Percentiles rank a stretch among this genome's conserved stretches.
phyloP scores from a whole-genome alignment of 352 stramenopile genomes.

The Phytophthora tentaculata region DNA sequence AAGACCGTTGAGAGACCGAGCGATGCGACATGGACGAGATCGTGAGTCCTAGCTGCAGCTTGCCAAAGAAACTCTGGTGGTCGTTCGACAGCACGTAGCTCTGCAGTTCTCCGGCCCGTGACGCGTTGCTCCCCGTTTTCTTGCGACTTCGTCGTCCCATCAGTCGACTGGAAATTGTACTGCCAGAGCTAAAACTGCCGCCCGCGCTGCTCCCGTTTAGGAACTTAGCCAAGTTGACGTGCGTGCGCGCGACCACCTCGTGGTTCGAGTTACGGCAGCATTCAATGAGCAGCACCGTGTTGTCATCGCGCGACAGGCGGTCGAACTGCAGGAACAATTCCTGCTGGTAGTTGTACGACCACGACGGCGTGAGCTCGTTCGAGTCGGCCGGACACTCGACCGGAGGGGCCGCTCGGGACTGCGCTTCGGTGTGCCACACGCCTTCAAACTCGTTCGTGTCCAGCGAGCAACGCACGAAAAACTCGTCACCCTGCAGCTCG shows the following conservation, averaged over 20 bases:
- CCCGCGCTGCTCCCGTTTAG: slow-evolving; percentile 54
- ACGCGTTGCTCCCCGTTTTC: slow-evolving; percentile 31
- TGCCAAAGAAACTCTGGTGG: slow-evolving; percentile 86
- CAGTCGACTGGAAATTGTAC: slow-evolving; percentile 31
- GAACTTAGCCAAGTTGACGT: slow-evolving; percentile 85
- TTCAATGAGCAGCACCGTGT: slow-evolving; percentile 83
- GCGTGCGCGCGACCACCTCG: slow-evolving; percentile 80
- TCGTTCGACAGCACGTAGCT: slow-evolving; percentile 86
- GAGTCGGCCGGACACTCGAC: slow-evolving; percentile 38
- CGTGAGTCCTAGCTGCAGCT: slow-evolving; percentile 65
- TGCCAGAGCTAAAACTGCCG: slow-evolving; percentile 20
- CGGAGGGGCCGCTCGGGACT: slow-evolving; percentile 59
- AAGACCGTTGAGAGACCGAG: slow-evolving; percentile 42
- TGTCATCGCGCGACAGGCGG: slow-evolving; percentile 82
- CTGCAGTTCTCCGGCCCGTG: slow-evolving; percentile 42
- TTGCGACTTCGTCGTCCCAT: slow-evolving; percentile 35
- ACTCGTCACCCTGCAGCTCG: slow-evolving; percentile 68
- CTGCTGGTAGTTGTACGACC: slow-evolving; percentile 82
- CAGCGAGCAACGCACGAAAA: slow-evolving; percentile 85
- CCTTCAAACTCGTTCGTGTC: slow-evolving; percentile 87
- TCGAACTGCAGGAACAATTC: slow-evolving; percentile 87
- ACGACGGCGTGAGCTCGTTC: slow-evolving; percentile 30
- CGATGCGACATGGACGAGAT: slow-evolving; percentile 74
- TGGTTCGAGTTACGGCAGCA: slow-evolving; percentile 78
- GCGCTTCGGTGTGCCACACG: slow-evolving; percentile 84